Base-by-base conservation (phyloP, 306 rosid species). In the Hippophae tibetana region DNA sequence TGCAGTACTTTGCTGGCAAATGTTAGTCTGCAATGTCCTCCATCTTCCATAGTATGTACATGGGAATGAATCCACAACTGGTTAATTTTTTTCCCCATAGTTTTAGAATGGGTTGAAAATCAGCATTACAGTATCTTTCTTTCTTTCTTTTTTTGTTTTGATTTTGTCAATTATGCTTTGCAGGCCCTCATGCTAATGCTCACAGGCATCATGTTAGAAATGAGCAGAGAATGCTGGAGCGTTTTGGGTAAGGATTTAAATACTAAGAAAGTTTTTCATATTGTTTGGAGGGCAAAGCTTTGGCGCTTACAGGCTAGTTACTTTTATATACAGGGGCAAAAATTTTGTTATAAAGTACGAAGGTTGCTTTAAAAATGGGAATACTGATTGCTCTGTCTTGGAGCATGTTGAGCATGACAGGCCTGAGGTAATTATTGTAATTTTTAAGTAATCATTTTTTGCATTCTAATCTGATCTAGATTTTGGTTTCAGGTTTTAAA, bases 321-420 rank as follows among this genome's bases (percentile, higher is more conserved):
- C 48, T 65, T 62, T 59, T 46, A 65, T 63, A 69, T 72, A 58
- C 77, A 86, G 94, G 70, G 94, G 94, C 47, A 76, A 69, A 72
- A 76, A 62, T 59, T 86, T 64, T 43, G 63, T 86, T 60, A 86
- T 86, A 57, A 86, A 79, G 59, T 78, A 71, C 48, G 84, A 80
- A 69, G 83, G 83, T 23, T 74, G 76, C 61, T 56, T 80, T 58
- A 78, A 69, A 66, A 69, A 66, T 59, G 85, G 73, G 58, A 62
- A 57, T 68, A 62, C 67, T 27, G 82, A 78, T 58, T 86, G 89
- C 67, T 82, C 82, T 74, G 94, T 82, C 63, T 74, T 86, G 49
- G 85, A 86, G 69, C 89, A 89, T 63, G 89, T 89, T 59, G 87
- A 82, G 58, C 97, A 89, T 65, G 97, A 86, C 52, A 82, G 89